Percentiles rank a stretch among this genome's conserved stretches.
phyloP scores from a whole-genome alignment of 1,284 basidiomycete species.

The Ustilago loliicola region DNA sequence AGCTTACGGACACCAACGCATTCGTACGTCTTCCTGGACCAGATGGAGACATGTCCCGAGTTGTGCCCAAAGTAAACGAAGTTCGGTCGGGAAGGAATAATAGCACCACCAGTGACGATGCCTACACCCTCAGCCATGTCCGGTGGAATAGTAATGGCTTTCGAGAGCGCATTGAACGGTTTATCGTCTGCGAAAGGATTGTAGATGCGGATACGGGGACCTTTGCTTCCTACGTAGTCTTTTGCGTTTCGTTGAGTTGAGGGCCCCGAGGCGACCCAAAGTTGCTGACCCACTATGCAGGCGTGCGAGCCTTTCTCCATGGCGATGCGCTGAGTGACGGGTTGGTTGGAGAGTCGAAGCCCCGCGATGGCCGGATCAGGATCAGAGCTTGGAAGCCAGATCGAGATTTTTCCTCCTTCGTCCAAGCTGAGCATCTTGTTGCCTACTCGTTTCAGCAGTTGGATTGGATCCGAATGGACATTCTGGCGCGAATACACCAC shows the following conservation, averaged over 20 bases:
- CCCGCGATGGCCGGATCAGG: conserved; percentile 33
- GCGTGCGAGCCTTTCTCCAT: conserved; percentile 59
- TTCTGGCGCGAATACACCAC: conserved; percentile 48
- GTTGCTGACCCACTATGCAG: conserved; percentile 59
- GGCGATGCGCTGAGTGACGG: conserved; percentile 64
- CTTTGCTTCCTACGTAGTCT: conserved; percentile 35
- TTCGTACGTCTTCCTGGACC: conserved; percentile 52
- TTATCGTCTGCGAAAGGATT: conserved; percentile 64
- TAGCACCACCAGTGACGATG: conserved; percentile 82
- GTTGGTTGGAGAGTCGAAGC: conserved; percentile 51
- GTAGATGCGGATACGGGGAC: conserved; percentile 62
- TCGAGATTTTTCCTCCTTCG: conserved; percentile 67
- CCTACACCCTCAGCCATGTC: conserved; percentile 78
- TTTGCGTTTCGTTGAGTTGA: conserved; percentile 27
- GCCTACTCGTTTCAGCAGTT: conserved; percentile 57
- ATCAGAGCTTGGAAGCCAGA: conserved; percentile 56
- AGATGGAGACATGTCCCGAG: conserved; percentile 76
- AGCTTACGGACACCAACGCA: conserved; percentile 55
- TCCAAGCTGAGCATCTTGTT: conserved; percentile 63
- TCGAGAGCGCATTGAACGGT: conserved; percentile 65
- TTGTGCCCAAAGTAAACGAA: conserved; percentile 91
- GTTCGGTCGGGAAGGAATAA: conserved; percentile 79
- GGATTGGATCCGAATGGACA: conserved; percentile 59
- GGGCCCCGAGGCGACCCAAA: conserved; percentile 61
- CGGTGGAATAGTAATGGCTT: conserved; percentile 65